Evolutionary conservation across 2,329 filamentous ascomycete genomes (phyloP), one percentile per base, ranked within the genome.

Genomic region (Orbilia blumenaviensis): DNA sequence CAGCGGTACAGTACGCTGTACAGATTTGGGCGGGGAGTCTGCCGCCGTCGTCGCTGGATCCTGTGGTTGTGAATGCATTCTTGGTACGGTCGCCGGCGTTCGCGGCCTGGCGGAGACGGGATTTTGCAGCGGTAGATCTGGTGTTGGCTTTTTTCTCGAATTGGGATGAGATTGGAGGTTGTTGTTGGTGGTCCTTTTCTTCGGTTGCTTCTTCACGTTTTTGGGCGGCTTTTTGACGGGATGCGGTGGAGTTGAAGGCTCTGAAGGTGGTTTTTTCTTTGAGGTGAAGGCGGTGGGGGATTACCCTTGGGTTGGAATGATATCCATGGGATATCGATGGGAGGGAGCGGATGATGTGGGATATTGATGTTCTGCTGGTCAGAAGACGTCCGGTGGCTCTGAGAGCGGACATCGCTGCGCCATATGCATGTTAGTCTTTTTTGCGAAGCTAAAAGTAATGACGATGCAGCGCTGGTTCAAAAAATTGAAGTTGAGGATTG

Each of bases 51-150:
- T 23, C 34, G 4, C 32, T 32, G n/a, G 16, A 52, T n/a, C 52
- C 68, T 10, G 61, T 14, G 7, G 44, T 42, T 14, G 36, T 12
- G 12, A n/a, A n/a, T n/a, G n/a, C n/a, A n/a, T 8, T 16, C 18
- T 67, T 68, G 18, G 7, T 42, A 12, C 48, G 50, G 14, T 67
- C 62, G 18, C 66, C 54, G 25, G 42, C 25, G 21, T 93, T 91
- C 32, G 94, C 93, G 10, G 96, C 93, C 72, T 93, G 88, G 66
- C 94, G 89, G 32, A 97, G 85, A 1, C 92, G 95, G 77, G 90
- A 91, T 79, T 93, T 91, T 48, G 88, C 84, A 23, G 86, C 85
- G 2, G 87, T 84, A 23, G 84, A 84, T 77, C 87, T 83, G n/a
- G 82, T 80, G 5, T 83, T 82, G 78, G 87, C 87, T 68, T 86